Evolutionary conservation across 345 rosid species (phyloP).

Genomic region (Gossypium anomalum): DNA sequence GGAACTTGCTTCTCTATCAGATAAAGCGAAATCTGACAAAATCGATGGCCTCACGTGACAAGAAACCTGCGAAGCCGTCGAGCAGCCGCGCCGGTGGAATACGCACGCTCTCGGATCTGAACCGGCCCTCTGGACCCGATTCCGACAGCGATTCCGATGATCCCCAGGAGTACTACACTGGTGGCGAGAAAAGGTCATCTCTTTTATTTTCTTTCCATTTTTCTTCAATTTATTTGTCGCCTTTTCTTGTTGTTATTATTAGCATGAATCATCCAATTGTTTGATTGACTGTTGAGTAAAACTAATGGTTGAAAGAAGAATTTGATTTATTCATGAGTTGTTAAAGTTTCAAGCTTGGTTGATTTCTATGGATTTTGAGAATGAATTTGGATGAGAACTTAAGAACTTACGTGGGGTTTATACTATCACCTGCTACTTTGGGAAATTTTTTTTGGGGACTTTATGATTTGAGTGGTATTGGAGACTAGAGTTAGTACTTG

Average conservation of each 20-base stretch:
- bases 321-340: neutral
- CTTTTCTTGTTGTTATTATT: neutral
- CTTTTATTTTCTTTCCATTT: neutral
- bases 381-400: neutral
- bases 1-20: neutral
- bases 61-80: conserved; percentile 68
- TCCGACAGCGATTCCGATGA: conserved; percentile 78
- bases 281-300: neutral
- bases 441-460: neutral
- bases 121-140: conserved; percentile 62
- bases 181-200: conserved; percentile 85
- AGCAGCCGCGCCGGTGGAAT: conserved; percentile 61
- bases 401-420: neutral
- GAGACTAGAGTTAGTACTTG: neutral
- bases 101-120: conserved; percentile 85
- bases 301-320: neutral
- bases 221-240: neutral
- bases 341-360: neutral
- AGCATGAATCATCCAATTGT: neutral
- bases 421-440: neutral
- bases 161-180: conserved; percentile 88
- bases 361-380: neutral
- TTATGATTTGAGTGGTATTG: neutral
- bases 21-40: neutral
- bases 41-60: conserved; percentile 69